Evolutionary conservation across 257 asterid genomes (phyloP), one percentile per base, ranked within the genome.

Genomic region (Leonotis leonurus): DNA sequence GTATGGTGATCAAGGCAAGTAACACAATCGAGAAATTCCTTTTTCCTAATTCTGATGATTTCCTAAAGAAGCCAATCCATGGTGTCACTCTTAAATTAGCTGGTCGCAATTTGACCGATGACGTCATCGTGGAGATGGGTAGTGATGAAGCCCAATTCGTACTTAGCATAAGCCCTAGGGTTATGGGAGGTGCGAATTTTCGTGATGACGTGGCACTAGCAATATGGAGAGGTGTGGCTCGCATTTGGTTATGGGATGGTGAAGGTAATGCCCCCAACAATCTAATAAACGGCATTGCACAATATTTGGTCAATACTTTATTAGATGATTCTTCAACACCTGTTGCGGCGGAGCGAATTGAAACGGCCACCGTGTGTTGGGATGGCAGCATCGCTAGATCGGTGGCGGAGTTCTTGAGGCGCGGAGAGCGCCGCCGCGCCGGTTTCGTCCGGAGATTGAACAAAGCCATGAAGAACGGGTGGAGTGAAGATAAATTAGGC

Each of bases 381-480:
- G 73, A 77, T 7, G 0, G 61, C 0, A 6, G 3, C 2, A 4
- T 4, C 2, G 10, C 20, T 1, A 41, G 44, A 17, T 37, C 7
- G 63, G 83, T 83, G 81, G 86, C 78, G 26, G 69, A 65, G 36
- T 73, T 77, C 46, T 72, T 86, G 78, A 66, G 41, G 9, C 57
- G 68, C 44, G 61, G 72, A 9, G 97, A 86, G 74, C 20, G 65
- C 24, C 60, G 67, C 14, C 77, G 46, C 9, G 68, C 83, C 0
- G 97, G 94, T 35, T 89, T 81, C 66, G 22, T 87, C 48, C n/a
- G 84, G 13, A 78, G 82, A 54, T 70, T 86, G 85, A 89, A 89
- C 54, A 82, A 57, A 20, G 82, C 59, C 5, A 68, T 87, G 88
- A 79, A 56, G 74, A 71, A 75, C 46, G 78, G 71, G 7, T 86